Evolutionary conservation across 306 rosid species (phyloP), one percentile per base, ranked within the genome.

Genomic region (Gastrolobium bilobum): DNA sequence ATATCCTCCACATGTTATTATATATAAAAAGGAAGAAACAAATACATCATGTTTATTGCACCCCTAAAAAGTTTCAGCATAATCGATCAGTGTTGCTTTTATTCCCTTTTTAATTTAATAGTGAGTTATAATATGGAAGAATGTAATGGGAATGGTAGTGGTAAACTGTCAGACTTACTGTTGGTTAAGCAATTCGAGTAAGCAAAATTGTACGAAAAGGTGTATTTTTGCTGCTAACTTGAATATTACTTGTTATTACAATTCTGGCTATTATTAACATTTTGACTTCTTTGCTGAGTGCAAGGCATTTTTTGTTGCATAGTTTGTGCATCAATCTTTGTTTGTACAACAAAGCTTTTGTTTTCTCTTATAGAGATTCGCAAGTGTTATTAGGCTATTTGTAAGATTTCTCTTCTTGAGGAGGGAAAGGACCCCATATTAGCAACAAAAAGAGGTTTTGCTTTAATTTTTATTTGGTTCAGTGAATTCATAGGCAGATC

Each of bases 1-100:
- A 68, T 79, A n/a, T 77, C 70, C 38, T 60, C 53, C 82, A 40
- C 46, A 4, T 71, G 15, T 61, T 78, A 50, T 51, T 66, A 57
- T 46, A 30, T 34, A 34, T 14, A 42, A 10, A 26, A 10, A 4
- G 66, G 44, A 0, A 50, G 13, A 47, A 37, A 79, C 44, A 9
- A 33, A 37, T 35, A 39, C 20, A 30, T 52, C 4, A 10, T 58
- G 31, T 70, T 35, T 37, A 8, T 4, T 33, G 33, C 33, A 42
- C 34, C 6, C 6, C 20, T 15, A 20, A 30, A 39, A 30, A 5
- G 6, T 38, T 30, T 62, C 73, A 10, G 29, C 35, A 38, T 53
- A 54, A n/a, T 60, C 13, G 14, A 3, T 31, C 13, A 0, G 6
- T 66, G 40, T 56, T 6, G 39, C 66, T 29, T 64, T 39, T 42